phyloP scores from a whole-genome alignment of 73 alveolate species.

The Urostyla sp. region DNA sequence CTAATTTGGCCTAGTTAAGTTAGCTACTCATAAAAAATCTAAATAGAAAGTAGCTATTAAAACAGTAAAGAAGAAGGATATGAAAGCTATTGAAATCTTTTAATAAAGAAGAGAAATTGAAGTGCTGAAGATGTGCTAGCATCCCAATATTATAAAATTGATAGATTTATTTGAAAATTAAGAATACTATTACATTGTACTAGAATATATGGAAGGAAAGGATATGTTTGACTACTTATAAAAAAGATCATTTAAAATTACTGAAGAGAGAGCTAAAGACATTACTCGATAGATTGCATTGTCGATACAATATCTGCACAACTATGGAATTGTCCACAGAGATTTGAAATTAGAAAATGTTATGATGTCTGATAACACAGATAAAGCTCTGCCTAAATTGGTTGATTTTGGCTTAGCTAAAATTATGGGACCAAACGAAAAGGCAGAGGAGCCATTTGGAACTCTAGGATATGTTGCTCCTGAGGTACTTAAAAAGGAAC shows the following conservation, averaged over 20 bases:
- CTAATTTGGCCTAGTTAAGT: constrained; percentile 53
- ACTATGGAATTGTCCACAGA: constrained; percentile 78
- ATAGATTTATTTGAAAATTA: constrained; percentile 63
- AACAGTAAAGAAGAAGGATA: constrained; percentile 77
- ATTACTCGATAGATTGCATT: constrained; percentile 58
- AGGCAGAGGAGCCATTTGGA: constrained; percentile 61
- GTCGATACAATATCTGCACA: constrained; percentile 74
- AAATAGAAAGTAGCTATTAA: constrained; percentile 77
- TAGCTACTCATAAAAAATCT: constrained; percentile 52
- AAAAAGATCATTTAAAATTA: constrained; percentile 73
- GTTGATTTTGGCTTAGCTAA: constrained; percentile 71
- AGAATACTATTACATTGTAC: constrained; percentile 62
- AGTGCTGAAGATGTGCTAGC: constrained; percentile 67
- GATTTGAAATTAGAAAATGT: constrained; percentile 81
- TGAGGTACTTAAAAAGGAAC: constrained; percentile 61
- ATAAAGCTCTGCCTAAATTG: constrained; percentile 38
- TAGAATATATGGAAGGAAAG: constrained; percentile 70
- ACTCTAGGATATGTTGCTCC: constrained; percentile 77
- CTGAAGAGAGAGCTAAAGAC: constrained; percentile 69
- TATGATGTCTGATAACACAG: constrained; percentile 59
- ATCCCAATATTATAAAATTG: constrained; percentile 59
- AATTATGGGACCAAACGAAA: constrained; percentile 41
- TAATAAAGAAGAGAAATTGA: constrained; percentile 74
- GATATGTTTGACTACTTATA: constrained; percentile 80
- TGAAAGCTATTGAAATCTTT: constrained; percentile 76